Evolutionary conservation across 768 basidiomycete species (phyloP).

Genomic region (Rhodotorula diobovata): DNA sequence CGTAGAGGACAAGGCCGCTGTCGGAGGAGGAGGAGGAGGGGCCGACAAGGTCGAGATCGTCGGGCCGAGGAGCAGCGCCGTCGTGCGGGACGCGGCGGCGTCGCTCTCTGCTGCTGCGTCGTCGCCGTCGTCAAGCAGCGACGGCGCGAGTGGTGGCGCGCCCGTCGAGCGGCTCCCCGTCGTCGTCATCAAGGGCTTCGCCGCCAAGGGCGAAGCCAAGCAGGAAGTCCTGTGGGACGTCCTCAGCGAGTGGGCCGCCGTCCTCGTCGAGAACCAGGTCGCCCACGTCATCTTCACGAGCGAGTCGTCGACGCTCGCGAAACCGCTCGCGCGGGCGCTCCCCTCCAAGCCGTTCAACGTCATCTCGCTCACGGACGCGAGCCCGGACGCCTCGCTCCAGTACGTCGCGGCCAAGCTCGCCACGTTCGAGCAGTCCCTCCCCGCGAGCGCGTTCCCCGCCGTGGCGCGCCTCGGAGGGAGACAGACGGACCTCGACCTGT

Average conservation of each 20-base stretch:
- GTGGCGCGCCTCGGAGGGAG: slow-evolving; percentile 81
- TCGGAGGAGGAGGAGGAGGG: not conserved
- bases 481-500: slow-evolving; percentile 74
- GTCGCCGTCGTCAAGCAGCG: slow-evolving; percentile 8
- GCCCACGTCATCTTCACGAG: slow-evolving; percentile 89
- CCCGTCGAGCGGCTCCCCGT: slow-evolving; percentile 67
- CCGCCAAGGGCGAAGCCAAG: slow-evolving; percentile 56
- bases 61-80: slow-evolving; percentile 9
- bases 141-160: slow-evolving; percentile 29
- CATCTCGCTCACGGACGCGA: slow-evolving; percentile 80
- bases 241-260: slow-evolving; percentile 78
- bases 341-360: slow-evolving; percentile 75
- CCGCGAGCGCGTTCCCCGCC: slow-evolving; percentile 55
- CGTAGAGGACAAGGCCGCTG: not conserved
- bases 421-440: slow-evolving; percentile 51
- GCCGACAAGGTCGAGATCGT: slow-evolving; percentile 27
- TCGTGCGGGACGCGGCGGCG: slow-evolving; percentile 30
- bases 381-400: slow-evolving; percentile 67
- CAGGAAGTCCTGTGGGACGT: slow-evolving; percentile 57
- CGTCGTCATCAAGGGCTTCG: slow-evolving; percentile 60
- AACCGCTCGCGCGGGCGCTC: slow-evolving; percentile 76
- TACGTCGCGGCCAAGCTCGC: slow-evolving; percentile 69
- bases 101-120: too few species aligned
- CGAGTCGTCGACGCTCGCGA: slow-evolving; percentile 82
- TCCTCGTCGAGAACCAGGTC: slow-evolving; percentile 71